Conservation (phyloP, 2,329 filamentous ascomycete genomes). For the Colletotrichum lentis region DNA sequence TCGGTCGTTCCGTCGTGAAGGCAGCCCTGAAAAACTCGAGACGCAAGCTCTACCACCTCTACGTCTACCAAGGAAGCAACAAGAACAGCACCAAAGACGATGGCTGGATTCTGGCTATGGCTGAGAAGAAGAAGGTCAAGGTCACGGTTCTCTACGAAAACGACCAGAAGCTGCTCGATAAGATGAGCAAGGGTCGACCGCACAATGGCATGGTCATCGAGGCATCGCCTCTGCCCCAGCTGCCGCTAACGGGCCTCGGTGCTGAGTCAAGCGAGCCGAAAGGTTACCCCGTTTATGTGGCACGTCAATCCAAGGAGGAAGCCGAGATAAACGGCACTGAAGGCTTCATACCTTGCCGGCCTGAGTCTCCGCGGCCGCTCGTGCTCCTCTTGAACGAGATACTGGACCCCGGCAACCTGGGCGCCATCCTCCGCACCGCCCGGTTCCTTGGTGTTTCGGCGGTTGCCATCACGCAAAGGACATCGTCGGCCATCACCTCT, state of each 20-base stretch:
- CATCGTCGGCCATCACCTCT: slow-evolving; percentile 77
- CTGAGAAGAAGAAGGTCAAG: slow-evolving; percentile 58
- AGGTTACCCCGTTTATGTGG: slow-evolving; percentile 68
- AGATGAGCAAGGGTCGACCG: slow-evolving; percentile 81
- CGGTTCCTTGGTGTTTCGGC: slow-evolving; percentile 91
- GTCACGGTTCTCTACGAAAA: slow-evolving; percentile 67
- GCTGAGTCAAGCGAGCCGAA: slow-evolving; percentile 53
- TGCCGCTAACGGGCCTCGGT: slow-evolving; percentile 69
- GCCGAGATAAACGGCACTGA: slow-evolving; percentile 73
- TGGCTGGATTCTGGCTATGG: slow-evolving; percentile 54
- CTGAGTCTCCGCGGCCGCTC: slow-evolving; percentile 68
- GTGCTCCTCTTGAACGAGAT: slow-evolving; percentile 79
- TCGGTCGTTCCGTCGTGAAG: slow-evolving; percentile 81
- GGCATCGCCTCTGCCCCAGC: slow-evolving; percentile 79
- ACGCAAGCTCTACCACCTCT: slow-evolving; percentile 84
- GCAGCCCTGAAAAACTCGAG: slow-evolving; percentile 74
- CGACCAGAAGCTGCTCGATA: slow-evolving; percentile 77
- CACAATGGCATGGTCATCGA: slow-evolving; percentile 93
- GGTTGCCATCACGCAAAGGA: slow-evolving; percentile 77
- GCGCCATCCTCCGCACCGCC: slow-evolving; percentile 86
- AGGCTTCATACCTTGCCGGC: slow-evolving; percentile 55
- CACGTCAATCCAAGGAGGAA: slow-evolving; percentile 78
- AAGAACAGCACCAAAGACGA: slow-evolving; percentile 60
- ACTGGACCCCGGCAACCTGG: slow-evolving; percentile 87
- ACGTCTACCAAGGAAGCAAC: slow-evolving; percentile 72